Base-by-base conservation (phyloP, 2,329 filamentous ascomycete genomes). In the Coniochaeta sp. region DNA sequence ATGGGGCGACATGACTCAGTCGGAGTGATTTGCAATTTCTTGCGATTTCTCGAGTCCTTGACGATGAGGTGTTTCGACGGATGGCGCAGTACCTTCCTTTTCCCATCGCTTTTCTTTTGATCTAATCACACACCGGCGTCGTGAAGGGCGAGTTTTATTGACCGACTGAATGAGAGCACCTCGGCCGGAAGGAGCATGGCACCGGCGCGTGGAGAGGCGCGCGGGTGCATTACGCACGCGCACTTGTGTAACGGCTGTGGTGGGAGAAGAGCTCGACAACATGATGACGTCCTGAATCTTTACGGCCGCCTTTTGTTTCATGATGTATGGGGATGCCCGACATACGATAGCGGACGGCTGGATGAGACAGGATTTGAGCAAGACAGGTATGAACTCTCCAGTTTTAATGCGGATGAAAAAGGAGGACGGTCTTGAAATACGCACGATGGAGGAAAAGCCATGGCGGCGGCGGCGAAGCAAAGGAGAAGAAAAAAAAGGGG, bases 251-350 rank as follows among this genome's bases (percentile, higher is more conserved):
- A 36, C 34, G 34, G 34, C 34, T 14, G 34, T 9, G 38, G 38
- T 40, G 16, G 16, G 38, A 17, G 16, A n/a, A 6, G 38, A 17
- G 17, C 38, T 16, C 17, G 42, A 26, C 47, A 17, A 36, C 32
- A 44, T 57, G 22, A 57, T 36, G 55, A 57, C 34, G 38, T 57
- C 55, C 55, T 44, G 55, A 57, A 10, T 44, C 32, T 40, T 32
- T 57, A 57, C 55, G 55, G 55, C 55, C 55, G 55, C 34, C 55
- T 52, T 52, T 52, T 28, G n/a, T n/a, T 52, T 52, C 47, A 52
- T 9, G 47, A 28, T 52, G 14, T 52, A 24, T 52, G 47, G 26
- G 47, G 47, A 52, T 24, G 47, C 47, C 30, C 47, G 26, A 52
- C 47, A 52, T 12, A 52, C 8, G 47, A 52, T 30, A 47, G 10